A percentile compares a stretch with the other conserved stretches of the same genome.
phyloP scores from a whole-genome alignment of 208 protist species.

The Acanthamoeba triangularis region DNA sequence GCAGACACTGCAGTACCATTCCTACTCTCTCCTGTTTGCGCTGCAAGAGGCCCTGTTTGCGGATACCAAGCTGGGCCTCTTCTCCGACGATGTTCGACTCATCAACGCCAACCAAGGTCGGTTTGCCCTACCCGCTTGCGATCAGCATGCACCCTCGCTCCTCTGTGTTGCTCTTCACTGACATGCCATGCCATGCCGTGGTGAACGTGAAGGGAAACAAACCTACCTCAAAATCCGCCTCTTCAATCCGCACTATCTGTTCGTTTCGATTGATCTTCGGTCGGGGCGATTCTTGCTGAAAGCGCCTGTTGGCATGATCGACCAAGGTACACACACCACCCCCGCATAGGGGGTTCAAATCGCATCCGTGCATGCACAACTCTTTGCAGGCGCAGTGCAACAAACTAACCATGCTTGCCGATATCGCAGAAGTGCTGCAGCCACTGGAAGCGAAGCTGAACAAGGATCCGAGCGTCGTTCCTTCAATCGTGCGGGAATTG shows the following conservation, averaged over 20 bases:
- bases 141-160: not conserved
- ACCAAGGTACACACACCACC: constrained; percentile 30
- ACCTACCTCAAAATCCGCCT: constrained; percentile 34
- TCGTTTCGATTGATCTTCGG: constrained; percentile 16
- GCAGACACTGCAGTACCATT: constrained; percentile 22
- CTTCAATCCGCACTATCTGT: constrained; percentile 44
- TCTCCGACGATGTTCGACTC: constrained; percentile 40
- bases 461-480: not conserved
- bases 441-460: constrained; percentile 46
- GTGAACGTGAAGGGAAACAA: not conserved
- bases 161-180: not conserved
- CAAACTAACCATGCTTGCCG: not conserved
- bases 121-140: too few species aligned
- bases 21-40: constrained; percentile 43
- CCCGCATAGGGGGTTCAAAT: too few species aligned
- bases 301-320: constrained; percentile 54
- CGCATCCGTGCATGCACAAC: too few species aligned
- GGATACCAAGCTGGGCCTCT: not conserved
- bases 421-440: constrained; percentile 5
- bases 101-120: constrained; percentile 60
- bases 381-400: not conserved
- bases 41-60: constrained; percentile 29
- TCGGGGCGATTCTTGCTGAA: constrained; percentile 50
- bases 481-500: constrained; percentile 46
- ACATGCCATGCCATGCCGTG: not conserved